Evolutionary conservation across 2,329 filamentous ascomycete species (phyloP).

Genomic region (Alternaria brassicicola): DNA sequence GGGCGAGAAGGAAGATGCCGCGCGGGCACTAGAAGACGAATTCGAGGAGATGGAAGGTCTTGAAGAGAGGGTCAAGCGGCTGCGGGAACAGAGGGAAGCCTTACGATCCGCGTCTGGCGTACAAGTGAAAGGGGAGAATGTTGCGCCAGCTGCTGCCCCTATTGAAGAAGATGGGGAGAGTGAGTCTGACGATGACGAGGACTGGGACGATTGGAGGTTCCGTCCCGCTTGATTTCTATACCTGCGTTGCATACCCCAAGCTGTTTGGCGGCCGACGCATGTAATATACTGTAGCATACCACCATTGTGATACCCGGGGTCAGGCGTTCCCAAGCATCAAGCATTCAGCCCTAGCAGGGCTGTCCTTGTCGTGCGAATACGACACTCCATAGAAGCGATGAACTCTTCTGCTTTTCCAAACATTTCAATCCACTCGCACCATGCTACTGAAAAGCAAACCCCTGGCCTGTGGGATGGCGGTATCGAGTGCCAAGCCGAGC

Average conservation of each 20-base stretch:
- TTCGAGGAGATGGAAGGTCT: slow-evolving; percentile 59
- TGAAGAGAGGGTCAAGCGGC: slow-evolving; percentile 52
- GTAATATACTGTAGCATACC: slow-evolving; percentile 29
- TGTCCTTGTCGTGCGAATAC: neutral
- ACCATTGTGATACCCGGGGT: slow-evolving; percentile 29
- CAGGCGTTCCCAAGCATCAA: slow-evolving; percentile 18
- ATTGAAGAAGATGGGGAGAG: slow-evolving; percentile 37
- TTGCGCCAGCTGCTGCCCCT: slow-evolving; percentile 11
- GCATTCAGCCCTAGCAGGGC: slow-evolving; percentile 1
- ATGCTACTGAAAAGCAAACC: neutral
- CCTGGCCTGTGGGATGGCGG: slow-evolving; percentile 3
- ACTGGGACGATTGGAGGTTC: slow-evolving; percentile 49
- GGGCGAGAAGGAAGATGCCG: slow-evolving; percentile 57
- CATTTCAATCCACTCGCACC: neutral
- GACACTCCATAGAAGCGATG: neutral
- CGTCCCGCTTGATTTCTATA: slow-evolving; percentile 34
- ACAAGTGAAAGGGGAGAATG: slow-evolving; percentile 11
- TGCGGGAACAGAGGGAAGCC: slow-evolving; percentile 55
- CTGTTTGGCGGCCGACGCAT: slow-evolving; percentile 13
- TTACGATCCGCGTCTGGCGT: slow-evolving; percentile 39
- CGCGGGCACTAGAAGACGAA: slow-evolving; percentile 53
- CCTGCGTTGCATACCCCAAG: slow-evolving; percentile 18
- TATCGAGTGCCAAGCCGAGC: slow-evolving; percentile 12
- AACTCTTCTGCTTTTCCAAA: neutral
- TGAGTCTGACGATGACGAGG: slow-evolving; percentile 46